Evolutionary conservation across 306 rosid genomes (phyloP).

Genomic region (Dalbergia cochinchinensis): DNA sequence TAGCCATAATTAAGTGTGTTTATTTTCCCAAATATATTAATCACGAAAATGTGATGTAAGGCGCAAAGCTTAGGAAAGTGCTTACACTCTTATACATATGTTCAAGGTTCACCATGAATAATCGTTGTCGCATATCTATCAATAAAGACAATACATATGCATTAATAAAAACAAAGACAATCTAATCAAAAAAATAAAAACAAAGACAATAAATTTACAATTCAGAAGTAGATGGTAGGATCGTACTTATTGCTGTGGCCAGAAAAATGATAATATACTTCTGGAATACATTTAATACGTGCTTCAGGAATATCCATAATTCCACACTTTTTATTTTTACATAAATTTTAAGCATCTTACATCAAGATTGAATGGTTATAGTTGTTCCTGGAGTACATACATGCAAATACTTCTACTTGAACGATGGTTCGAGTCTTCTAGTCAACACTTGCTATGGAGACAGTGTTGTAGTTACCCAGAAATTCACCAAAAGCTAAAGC

Average conservation of each 20-base stretch:
- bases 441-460: not conserved
- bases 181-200: no score
- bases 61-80: no score
- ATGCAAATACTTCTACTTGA: not conserved
- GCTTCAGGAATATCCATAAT: no score
- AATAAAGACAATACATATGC: no score
- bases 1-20: not conserved
- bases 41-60: not conserved
- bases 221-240: not conserved
- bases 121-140: not conserved
- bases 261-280: no score
- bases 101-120: not conserved
- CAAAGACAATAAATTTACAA: not conserved
- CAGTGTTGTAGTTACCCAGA: conserved; percentile 6
- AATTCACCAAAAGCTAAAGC: not conserved
- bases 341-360: no score
- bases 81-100: no score
- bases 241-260: not conserved
- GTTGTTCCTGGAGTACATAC: no score
- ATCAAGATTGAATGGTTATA: no score
- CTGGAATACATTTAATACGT: no score
- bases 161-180: no score
- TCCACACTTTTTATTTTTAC: no score
- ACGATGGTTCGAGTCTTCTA: not conserved
- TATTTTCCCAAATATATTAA: not conserved